Base-by-base conservation (phyloP, 1,284 basidiomycete genomes). In the Tilletiaria anomala region DNA sequence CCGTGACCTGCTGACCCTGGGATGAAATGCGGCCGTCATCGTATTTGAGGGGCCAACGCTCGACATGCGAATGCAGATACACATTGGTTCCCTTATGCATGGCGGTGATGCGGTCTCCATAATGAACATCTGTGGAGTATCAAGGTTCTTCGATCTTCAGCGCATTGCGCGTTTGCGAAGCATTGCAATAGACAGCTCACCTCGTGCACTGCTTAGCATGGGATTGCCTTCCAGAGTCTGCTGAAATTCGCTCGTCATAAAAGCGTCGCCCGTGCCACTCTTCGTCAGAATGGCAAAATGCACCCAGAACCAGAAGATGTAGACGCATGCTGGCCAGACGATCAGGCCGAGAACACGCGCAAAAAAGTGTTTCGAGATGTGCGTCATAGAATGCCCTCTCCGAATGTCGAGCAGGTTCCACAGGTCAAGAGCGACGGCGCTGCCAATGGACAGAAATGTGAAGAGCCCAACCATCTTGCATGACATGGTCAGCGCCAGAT, bases 1-100 rank as follows among this genome's bases (percentile, higher is more conserved):
- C 91, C n/a, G 93, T 97, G 22, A 99, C 93, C 68, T 97, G 93
- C 71, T 96, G 93, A 14, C 86, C 89, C 75, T 93, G 84, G 56
- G 82, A 86, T 57, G 83, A 88, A 67, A 99, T 80, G 46, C 93
- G 83, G 2, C 89, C 88, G 56, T 99, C 93, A 1, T 91, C 85
- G 66, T 99, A 99, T 50, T 82, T 81, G 49, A 94, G 72, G 22
- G 93, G 93, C 66, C 96, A 99, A 17, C 70, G 73, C 32, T 94
- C 86, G 1, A 75, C 68, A 61, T 97, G 91, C 3, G 93, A 96
- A 68, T 97, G 91, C 43, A 99, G 71, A 70, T 78, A 91, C 23
- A 82, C 82, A 57, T 91, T 87, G 21, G 88, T 84, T 48, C 86
- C 83, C 68, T 84, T 87, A 73, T 97, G 91, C 58, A 78, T 78